A percentile compares a stretch with the other conserved stretches of the same genome.
Conservation (phyloP, 495 filamentous ascomycete species). For the Hypoxylon lienhwacheense region DNA sequence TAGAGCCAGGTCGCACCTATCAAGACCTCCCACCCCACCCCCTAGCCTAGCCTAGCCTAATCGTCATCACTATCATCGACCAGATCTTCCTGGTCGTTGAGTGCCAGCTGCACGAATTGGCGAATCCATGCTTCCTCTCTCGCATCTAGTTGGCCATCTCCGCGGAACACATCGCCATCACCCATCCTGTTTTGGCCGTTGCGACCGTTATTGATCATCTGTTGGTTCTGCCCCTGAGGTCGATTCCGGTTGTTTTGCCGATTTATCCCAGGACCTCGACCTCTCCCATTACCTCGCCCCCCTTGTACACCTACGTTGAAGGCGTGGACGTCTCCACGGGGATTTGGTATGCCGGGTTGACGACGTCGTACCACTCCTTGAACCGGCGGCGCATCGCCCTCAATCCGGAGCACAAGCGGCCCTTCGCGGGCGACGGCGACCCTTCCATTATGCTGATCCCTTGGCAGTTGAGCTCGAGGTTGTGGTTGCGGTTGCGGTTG, state of each 20-base stretch:
- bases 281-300: conserved; percentile 32
- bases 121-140: conserved; percentile 53
- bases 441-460: conserved; percentile 31
- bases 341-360: conserved; percentile 29
- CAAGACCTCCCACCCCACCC: conserved; percentile 10
- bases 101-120: conserved; percentile 55
- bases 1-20: conserved; percentile 28
- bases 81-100: conserved; percentile 56
- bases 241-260: conserved; percentile 35
- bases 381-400: conserved; percentile 30
- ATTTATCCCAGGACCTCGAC: conserved; percentile 25
- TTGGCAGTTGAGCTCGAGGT: too few relatives aligned
- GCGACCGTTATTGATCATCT: conserved; percentile 27
- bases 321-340: conserved; percentile 15
- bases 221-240: conserved; percentile 33
- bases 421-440: conserved; percentile 54
- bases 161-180: conserved; percentile 24
- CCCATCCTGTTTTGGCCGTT: conserved; percentile 23
- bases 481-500: too few relatives aligned
- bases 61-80: conserved; percentile 47
- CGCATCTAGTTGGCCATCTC: conserved; percentile 31
- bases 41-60: too few relatives aligned
- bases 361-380: conserved; percentile 32
- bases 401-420: conserved; percentile 57
- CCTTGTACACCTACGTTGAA: conserved; percentile 19